A percentile compares a stretch with the other conserved stretches of the same genome.
Evolutionary conservation across 176 grass and related monocot species (phyloP).

Genomic region (Dactylis glomerata): DNA sequence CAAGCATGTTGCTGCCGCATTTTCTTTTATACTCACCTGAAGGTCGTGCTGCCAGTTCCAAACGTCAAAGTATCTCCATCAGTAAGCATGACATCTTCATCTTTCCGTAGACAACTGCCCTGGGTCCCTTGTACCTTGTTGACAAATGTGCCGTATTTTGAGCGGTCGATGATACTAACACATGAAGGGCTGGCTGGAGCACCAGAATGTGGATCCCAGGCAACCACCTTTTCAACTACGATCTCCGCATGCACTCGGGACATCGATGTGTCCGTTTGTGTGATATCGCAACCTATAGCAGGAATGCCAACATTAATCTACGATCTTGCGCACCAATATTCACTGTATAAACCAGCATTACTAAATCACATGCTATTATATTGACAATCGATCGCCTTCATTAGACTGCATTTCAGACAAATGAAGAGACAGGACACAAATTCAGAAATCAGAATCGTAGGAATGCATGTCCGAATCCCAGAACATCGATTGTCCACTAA

Average conservation of each 20-base stretch:
- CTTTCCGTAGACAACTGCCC: conserved; percentile 55
- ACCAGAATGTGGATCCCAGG: conserved; percentile 48
- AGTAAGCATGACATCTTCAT: conserved; percentile 52
- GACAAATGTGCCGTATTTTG: conserved; percentile 84
- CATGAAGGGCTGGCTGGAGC: conserved; percentile 47
- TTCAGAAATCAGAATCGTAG: background rate
- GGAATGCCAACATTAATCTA: background rate
- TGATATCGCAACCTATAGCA: conserved; percentile 76
- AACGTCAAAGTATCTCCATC: conserved; percentile 80
- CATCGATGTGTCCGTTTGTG: conserved; percentile 78
- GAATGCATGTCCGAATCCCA: background rate
- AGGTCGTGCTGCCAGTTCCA: conserved; percentile 70
- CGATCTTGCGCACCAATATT: background rate
- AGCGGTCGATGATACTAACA: conserved; percentile 65
- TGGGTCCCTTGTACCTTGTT: conserved; percentile 64
- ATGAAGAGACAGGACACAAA: background rate
- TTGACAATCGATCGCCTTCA: background rate
- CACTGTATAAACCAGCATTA: background rate
- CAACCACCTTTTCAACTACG: conserved; percentile 64
- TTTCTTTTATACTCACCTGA: conserved; percentile 57
- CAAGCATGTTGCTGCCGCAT: background rate
- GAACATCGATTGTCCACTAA: background rate
- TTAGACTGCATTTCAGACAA: background rate
- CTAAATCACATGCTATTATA: background rate
- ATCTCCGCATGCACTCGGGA: conserved; percentile 90